Evolutionary conservation across 805 yeast species (phyloP).

Genomic region (Ogataea haglerorum): DNA sequence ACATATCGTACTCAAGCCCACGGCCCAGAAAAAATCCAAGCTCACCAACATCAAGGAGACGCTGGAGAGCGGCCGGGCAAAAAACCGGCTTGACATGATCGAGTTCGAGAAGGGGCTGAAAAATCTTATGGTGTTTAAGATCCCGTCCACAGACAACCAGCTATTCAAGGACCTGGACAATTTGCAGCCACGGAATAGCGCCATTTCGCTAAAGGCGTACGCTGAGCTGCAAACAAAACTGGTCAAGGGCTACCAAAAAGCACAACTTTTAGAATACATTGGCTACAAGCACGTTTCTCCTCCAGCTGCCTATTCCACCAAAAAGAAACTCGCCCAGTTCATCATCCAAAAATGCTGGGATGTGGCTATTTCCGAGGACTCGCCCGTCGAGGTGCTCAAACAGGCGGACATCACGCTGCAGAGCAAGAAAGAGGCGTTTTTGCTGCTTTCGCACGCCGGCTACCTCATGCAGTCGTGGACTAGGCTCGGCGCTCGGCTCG

Average conservation of each 20-base stretch:
- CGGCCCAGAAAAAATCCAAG: constrained; percentile 21
- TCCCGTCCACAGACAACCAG: constrained; percentile 23
- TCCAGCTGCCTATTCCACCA: constrained; percentile 17
- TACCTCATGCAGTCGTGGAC: constrained; percentile 34
- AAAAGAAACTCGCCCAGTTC: constrained; percentile 16
- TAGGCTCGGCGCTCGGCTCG: constrained; percentile 33
- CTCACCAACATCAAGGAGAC: constrained; percentile 15
- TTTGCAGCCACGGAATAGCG: constrained; percentile 23
- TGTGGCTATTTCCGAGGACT: constrained; percentile 15
- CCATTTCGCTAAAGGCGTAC: constrained; percentile 22
- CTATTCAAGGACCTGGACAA: constrained; percentile 27
- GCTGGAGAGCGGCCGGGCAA: constrained; percentile 3
- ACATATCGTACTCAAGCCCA: constrained; percentile 28
- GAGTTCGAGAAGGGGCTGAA: constrained; percentile 31
- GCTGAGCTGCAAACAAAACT: constrained; percentile 21
- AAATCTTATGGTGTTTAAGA: constrained; percentile 29
- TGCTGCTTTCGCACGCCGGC: constrained; percentile 32
- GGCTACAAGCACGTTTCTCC: constrained; percentile 7
- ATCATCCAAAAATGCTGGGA: constrained; percentile 29
- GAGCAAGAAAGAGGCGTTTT: constrained; percentile 30
- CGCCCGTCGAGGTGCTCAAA: constrained; percentile 15
- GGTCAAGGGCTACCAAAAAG: constrained; percentile 19
- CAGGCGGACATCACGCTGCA: constrained; percentile 27
- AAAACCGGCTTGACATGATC: constrained; percentile 15
- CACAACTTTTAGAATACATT: constrained; percentile 25